Evolutionary conservation across 345 rosid genomes (phyloP).

Genomic region (Ceriops tagal): DNA sequence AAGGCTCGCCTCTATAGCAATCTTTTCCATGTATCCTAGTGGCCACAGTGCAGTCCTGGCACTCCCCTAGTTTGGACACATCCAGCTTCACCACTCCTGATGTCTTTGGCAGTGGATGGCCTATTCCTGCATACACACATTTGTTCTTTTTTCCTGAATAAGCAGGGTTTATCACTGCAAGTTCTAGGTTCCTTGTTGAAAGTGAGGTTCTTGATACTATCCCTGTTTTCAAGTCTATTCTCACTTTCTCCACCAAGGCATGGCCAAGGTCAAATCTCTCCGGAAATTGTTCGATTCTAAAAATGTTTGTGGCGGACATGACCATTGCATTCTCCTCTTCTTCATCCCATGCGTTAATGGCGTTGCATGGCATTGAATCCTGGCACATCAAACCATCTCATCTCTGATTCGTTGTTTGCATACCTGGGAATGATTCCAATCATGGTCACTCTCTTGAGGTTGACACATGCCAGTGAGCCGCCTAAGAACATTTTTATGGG

Average conservation of each 20-base stretch:
- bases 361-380: conserved; percentile 51
- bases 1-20: conserved; percentile 56
- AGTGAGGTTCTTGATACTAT: conserved; percentile 39
- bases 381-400: conserved; percentile 55
- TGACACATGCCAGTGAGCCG: conserved; percentile 42
- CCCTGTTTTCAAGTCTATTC: conserved; percentile 42
- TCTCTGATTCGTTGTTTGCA: conserved; percentile 41
- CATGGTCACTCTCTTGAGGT: conserved; percentile 41
- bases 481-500: conserved; percentile 51
- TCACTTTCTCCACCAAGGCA: conserved; percentile 43
- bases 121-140: conserved; percentile 47
- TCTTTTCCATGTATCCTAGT: conserved; percentile 37
- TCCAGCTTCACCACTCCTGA: conserved; percentile 53
- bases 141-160: conserved; percentile 36
- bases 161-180: conserved; percentile 40
- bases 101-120: conserved; percentile 49
- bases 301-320: conserved; percentile 47
- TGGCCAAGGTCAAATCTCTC: conserved; percentile 52
- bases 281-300: conserved; percentile 48
- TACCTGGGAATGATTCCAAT: conserved; percentile 49
- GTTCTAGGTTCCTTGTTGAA: conserved; percentile 52
- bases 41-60: conserved; percentile 40
- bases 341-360: conserved; percentile 61
- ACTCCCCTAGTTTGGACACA: conserved; percentile 23
- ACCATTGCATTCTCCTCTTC: conserved; percentile 42